Conservation (phyloP, 352 stramenopile species). For the Globisporangium barbulae region DNA sequence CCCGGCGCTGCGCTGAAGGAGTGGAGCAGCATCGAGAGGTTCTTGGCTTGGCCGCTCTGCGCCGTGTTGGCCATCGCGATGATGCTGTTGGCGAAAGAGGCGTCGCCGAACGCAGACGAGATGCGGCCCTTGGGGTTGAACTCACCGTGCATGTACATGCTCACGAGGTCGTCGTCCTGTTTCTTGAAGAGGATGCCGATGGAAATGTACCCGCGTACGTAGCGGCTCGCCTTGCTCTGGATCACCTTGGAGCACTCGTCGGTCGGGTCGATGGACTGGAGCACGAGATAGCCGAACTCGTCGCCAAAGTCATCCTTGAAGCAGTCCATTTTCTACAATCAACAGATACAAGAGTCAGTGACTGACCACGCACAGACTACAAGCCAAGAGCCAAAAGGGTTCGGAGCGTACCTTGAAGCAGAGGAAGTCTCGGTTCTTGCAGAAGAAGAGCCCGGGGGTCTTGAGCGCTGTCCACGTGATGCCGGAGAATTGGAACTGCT, state of each 20-base stretch:
- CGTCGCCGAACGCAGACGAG: conserved; percentile 45
- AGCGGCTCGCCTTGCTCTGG: conserved; percentile 20
- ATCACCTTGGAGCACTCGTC: conserved; percentile 22
- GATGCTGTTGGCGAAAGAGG: conserved; percentile 54
- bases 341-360: conserved; percentile 7
- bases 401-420: conserved; percentile 51
- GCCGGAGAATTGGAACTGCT: conserved; percentile 72
- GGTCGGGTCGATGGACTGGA: conserved; percentile 62
- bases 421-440: conserved; percentile 64
- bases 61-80: conserved; percentile 60
- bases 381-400: background rate
- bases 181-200: conserved; percentile 62
- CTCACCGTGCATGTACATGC: conserved; percentile 65
- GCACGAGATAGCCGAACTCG: conserved; percentile 62
- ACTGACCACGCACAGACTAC: background rate
- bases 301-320: conserved; percentile 57
- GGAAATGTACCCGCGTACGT: conserved; percentile 63
- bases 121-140: conserved; percentile 61
- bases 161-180: conserved; percentile 51
- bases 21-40: conserved; percentile 55
- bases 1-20: conserved; percentile 13
- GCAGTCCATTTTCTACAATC: conserved; percentile 54
- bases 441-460: conserved; percentile 47
- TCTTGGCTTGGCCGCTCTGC: conserved; percentile 72
- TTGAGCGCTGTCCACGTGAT: conserved; percentile 70